A percentile compares a stretch with the other conserved stretches of the same genome.
These are phyloP conservation scores for Cordyceps fumosorosea DNA, from an alignment of 2,329 filamentous ascomycete genomes.

Conservation along the genomic window DNA sequence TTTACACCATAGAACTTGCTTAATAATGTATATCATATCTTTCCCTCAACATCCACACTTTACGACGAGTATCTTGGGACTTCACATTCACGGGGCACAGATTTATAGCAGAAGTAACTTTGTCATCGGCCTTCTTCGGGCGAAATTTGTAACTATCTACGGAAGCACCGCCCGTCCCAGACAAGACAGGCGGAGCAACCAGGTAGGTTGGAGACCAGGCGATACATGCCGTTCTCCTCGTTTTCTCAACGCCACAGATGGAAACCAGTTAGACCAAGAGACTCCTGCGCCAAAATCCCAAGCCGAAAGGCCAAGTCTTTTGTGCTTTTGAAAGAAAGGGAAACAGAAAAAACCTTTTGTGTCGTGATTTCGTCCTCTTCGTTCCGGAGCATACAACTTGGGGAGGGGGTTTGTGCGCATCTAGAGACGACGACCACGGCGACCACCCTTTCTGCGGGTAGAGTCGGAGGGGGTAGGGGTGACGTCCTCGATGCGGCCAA, in stretches of 20 bases:
- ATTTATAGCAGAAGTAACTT: conserved; percentile 28
- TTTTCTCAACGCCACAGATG: conserved; percentile 61
- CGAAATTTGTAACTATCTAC: conserved; percentile 37
- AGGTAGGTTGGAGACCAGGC: conserved; percentile 57
- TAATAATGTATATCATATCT: neutral
- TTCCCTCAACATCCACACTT: conserved; percentile 10
- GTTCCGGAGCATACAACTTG: conserved; percentile 5
- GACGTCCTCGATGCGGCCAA: conserved; percentile 98
- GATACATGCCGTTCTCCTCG: conserved; percentile 62
- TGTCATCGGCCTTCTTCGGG: conserved; percentile 36
- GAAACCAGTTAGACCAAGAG: conserved; percentile 39
- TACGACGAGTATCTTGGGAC: neutral
- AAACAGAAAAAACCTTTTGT: neutral
- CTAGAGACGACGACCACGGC: conserved; percentile 99
- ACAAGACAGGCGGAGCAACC: conserved; percentile 35
- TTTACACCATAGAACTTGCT: neutral
- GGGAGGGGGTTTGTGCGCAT: neutral
- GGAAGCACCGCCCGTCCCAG: conserved; percentile 21
- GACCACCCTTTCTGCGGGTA: conserved; percentile 99
- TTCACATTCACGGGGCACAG: conserved; percentile 14
- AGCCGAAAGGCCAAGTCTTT: conserved; percentile 2
- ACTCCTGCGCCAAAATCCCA: conserved; percentile 24
- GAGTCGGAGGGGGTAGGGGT: conserved; percentile 98
- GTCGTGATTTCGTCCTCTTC: neutral
- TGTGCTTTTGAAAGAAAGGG: neutral